These are phyloP conservation scores for Colletotrichum caudatum DNA, from an alignment of 2,329 filamentous ascomycete genomes.

Conservation along the genomic window DNA sequence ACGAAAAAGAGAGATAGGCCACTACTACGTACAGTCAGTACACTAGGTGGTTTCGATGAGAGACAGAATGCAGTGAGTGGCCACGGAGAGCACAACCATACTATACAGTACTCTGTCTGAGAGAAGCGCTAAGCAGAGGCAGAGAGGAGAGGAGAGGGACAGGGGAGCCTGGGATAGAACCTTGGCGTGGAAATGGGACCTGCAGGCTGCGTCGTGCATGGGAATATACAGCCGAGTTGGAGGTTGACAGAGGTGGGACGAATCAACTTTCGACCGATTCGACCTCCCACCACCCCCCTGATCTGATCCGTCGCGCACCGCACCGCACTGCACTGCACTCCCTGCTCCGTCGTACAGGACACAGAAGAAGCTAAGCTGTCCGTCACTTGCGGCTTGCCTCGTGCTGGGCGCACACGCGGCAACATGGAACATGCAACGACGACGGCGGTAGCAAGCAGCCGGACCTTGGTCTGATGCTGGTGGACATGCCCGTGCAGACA, in stretches of 20 bases:
- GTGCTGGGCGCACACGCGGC: conserved; percentile 9
- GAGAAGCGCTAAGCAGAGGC: background rate
- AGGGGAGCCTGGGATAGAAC: conserved; percentile 15
- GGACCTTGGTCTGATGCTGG: conserved; percentile 9
- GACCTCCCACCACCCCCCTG: background rate
- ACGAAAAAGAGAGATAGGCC: background rate
- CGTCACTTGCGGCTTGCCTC: background rate
- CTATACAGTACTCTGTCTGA: too few species aligned
- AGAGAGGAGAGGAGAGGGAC: background rate
- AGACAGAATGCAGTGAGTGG: background rate
- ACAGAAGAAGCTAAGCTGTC: too few species aligned
- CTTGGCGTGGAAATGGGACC: conserved; percentile 33
- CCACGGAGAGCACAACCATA: background rate
- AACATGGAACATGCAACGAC: conserved; percentile 28
- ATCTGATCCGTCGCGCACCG: too few species aligned
- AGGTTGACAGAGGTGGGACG: conserved; percentile 27
- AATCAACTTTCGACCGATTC: conserved; percentile 7
- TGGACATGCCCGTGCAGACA: background rate
- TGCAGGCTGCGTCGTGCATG: conserved; percentile 35
- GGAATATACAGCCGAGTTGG: conserved; percentile 30
- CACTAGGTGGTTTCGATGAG: background rate
- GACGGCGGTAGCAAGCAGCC: background rate
- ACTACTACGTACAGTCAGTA: too few species aligned
- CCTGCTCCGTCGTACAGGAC: background rate
- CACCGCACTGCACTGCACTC: too few species aligned